Percentiles rank a stretch among this genome's conserved stretches.
Evolutionary conservation across 164 flowering plant species (phyloP).

Genomic region (Nelumbo lutea): DNA sequence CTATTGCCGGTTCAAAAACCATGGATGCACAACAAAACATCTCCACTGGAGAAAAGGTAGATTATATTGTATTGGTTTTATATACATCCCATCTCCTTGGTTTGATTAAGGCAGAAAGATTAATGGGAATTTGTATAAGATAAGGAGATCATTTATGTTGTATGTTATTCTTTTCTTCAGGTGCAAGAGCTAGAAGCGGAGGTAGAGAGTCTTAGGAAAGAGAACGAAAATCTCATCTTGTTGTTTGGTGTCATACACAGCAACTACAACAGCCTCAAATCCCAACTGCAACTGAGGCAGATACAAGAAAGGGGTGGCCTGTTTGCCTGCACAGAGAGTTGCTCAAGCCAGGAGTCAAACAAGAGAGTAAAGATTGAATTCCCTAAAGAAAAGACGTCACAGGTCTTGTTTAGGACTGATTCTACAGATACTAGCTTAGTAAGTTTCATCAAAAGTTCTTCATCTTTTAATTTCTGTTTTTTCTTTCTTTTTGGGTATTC

Average conservation of each 20-base stretch:
- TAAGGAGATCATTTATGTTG: too few relatives aligned
- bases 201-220: slow-evolving; percentile 20
- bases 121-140: background rate
- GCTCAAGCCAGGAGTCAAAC: slow-evolving; percentile 9
- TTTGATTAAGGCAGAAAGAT: background rate
- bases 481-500: background rate
- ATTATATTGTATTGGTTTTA: too few relatives aligned
- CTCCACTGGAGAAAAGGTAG: background rate
- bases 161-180: slow-evolving; percentile 7
- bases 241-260: slow-evolving; percentile 21
- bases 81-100: too few relatives aligned
- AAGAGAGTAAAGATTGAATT: slow-evolving; percentile 16
- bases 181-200: slow-evolving; percentile 21
- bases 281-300: slow-evolving; percentile 10
- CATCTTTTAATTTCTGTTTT: too few relatives aligned
- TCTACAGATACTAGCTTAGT: slow-evolving; percentile 28
- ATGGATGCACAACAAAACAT: background rate
- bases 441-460: slow-evolving; percentile 5
- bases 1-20: background rate
- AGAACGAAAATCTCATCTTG: slow-evolving; percentile 28
- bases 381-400: slow-evolving; percentile 12
- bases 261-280: slow-evolving; percentile 21
- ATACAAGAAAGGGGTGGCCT: background rate
- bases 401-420: slow-evolving; percentile 22
- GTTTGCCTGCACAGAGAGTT: background rate